These are phyloP conservation scores for Neopestalotiopsis sp. DNA, from an alignment of 2,329 filamentous ascomycete genomes.

Conservation along the genomic window DNA sequence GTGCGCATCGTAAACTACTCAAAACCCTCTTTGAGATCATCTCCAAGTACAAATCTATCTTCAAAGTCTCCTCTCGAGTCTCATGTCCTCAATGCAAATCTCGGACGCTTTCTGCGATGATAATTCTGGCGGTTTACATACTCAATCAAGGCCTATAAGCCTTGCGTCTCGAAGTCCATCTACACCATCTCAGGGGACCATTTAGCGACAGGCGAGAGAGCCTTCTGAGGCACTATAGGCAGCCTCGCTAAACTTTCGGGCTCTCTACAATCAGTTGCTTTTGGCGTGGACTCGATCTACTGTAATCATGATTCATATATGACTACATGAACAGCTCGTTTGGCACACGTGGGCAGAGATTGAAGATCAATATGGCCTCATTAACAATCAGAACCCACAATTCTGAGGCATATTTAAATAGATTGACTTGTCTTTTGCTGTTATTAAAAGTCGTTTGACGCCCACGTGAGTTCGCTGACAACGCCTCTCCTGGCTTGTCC, in stretches of 20 bases:
- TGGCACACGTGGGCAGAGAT: constrained; percentile 13
- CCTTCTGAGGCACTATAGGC: neutral
- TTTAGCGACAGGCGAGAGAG: too few species aligned
- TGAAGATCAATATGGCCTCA: constrained; percentile 20
- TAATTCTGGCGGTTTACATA: too few species aligned
- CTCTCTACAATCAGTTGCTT: neutral
- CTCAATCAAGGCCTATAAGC: too few species aligned
- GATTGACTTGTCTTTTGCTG: constrained; percentile 10
- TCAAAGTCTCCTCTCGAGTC: too few species aligned
- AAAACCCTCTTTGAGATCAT: too few species aligned
- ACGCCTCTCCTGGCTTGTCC: neutral
- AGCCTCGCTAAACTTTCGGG: neutral
- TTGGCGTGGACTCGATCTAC: neutral
- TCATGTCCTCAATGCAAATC: too few species aligned
- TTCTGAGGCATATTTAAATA: neutral
- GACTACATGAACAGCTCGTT: neutral
- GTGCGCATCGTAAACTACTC: too few species aligned
- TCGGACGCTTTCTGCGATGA: too few species aligned
- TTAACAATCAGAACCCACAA: constrained; percentile 12
- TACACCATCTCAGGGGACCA: too few species aligned
- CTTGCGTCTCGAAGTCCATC: too few species aligned
- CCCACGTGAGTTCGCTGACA: neutral
- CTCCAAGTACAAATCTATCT: too few species aligned
- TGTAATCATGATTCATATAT: neutral
- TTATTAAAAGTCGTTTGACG: too few species aligned